Evolutionary conservation across 345 rosid species (phyloP).

Genomic region (Melastoma malabathricum): DNA sequence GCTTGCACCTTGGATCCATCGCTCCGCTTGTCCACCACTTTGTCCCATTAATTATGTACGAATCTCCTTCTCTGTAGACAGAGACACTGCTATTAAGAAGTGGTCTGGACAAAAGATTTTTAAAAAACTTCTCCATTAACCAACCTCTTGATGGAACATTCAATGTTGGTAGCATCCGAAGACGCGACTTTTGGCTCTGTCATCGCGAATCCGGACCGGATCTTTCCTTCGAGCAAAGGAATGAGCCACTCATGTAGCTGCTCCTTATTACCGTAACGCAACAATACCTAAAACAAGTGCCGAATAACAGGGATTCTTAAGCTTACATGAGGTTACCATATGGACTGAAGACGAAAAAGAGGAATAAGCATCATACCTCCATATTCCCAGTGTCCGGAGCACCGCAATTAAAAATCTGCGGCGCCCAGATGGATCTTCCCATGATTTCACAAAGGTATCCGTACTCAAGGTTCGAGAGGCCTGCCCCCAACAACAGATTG

Average conservation of each 20-base stretch:
- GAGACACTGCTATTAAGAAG: constrained; percentile 6
- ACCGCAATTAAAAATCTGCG: constrained; percentile 89
- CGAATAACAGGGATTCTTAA: background rate
- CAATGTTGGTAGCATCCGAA: constrained; percentile 96
- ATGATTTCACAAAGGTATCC: constrained; percentile 96
- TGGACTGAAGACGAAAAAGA: too few species aligned
- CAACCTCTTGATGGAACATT: constrained; percentile 83
- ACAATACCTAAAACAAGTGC: constrained; percentile 41
- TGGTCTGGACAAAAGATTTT: background rate
- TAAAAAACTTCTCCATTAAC: background rate
- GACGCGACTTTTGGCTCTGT: constrained; percentile 99
- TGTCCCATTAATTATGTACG: constrained; percentile 68
- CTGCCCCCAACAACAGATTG: constrained; percentile 64
- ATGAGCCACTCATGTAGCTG: constrained; percentile 78
- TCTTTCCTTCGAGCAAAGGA: constrained; percentile 84
- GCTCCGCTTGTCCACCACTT: constrained; percentile 99
- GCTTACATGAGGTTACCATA: too few species aligned
- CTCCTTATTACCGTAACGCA: constrained; percentile 85
- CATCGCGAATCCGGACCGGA: constrained; percentile 98
- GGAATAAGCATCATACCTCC: constrained; percentile 48
- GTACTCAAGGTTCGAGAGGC: constrained; percentile 91
- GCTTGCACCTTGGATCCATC: constrained; percentile 95
- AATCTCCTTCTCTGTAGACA: constrained; percentile 59
- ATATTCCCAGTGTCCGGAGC: constrained; percentile 99
- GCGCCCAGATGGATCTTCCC: constrained; percentile 96